These are phyloP conservation scores for Termitomyces sp. DNA, from an alignment of 768 basidiomycete genomes.

Conservation along the genomic window DNA sequence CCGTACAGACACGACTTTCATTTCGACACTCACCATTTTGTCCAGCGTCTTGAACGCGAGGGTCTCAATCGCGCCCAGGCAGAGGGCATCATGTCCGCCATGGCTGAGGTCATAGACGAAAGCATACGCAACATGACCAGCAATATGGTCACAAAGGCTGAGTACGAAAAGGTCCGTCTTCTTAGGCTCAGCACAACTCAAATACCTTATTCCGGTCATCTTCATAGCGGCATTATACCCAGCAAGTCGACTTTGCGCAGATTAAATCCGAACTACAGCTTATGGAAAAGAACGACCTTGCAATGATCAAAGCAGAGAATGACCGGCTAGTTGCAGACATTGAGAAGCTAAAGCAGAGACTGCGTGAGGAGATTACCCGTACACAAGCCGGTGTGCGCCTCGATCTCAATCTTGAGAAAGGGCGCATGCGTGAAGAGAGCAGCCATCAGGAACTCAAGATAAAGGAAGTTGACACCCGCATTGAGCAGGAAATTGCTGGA, in stretches of 20 bases:
- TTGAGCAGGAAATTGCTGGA: conserved; percentile 93
- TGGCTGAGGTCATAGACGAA: conserved; percentile 97
- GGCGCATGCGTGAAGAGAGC: conserved; percentile 90
- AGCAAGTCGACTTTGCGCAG: conserved; percentile 96
- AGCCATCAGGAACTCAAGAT: conserved; percentile 92
- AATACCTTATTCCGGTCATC: not conserved
- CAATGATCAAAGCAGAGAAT: conserved; percentile 94
- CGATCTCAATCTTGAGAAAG: conserved; percentile 96
- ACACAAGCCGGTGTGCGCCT: conserved; percentile 93
- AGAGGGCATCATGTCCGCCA: conserved; percentile 94
- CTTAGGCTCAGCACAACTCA: not conserved
- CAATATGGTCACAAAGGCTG: conserved; percentile 93
- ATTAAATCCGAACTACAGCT: conserved; percentile 95
- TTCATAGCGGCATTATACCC: conserved; percentile 81
- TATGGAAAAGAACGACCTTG: conserved; percentile 95
- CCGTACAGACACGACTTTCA: conserved; percentile 52
- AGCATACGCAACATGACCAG: conserved; percentile 94
- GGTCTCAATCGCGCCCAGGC: conserved; percentile 90
- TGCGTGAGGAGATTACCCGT: conserved; percentile 87
- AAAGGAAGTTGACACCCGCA: conserved; percentile 95
- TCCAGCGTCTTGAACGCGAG: conserved; percentile 84
- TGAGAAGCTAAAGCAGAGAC: conserved; percentile 90
- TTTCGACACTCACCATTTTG: conserved; percentile 95
- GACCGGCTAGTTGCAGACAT: conserved; percentile 90
- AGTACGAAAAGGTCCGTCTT: conserved; percentile 85